These are phyloP conservation scores for Fusarium musae DNA, from an alignment of 2,329 filamentous ascomycete genomes.

Conservation along the genomic window DNA sequence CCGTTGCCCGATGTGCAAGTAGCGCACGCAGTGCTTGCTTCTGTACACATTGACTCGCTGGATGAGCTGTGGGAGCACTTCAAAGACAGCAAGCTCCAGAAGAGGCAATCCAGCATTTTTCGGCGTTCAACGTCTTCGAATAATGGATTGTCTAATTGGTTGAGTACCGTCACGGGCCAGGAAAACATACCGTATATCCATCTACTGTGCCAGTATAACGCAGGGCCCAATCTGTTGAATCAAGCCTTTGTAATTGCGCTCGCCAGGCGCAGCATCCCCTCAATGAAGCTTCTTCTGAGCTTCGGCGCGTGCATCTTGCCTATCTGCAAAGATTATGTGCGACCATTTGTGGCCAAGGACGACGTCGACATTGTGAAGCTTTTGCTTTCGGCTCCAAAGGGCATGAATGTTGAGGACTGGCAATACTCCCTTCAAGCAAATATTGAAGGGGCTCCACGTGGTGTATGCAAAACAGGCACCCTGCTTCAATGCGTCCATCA, in stretches of 20 bases:
- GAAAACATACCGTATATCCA: neutral
- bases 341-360: neutral
- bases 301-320: neutral
- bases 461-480: neutral
- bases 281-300: neutral
- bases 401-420: neutral
- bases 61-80: conserved; percentile 26
- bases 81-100: conserved; percentile 11
- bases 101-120: neutral
- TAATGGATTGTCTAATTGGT: neutral
- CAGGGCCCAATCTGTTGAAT: neutral
- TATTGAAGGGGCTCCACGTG: neutral
- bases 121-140: neutral
- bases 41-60: neutral
- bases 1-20: conserved; percentile 7
- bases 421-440: neutral
- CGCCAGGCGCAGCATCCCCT: neutral
- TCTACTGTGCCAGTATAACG: neutral
- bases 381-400: neutral
- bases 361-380: neutral
- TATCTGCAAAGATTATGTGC: neutral
- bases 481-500: neutral
- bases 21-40: conserved; percentile 9
- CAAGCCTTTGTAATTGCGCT: neutral
- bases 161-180: neutral